Evolutionary conservation across 2,329 filamentous ascomycete genomes (phyloP).

Genomic region (Celoporthe dispersa): DNA sequence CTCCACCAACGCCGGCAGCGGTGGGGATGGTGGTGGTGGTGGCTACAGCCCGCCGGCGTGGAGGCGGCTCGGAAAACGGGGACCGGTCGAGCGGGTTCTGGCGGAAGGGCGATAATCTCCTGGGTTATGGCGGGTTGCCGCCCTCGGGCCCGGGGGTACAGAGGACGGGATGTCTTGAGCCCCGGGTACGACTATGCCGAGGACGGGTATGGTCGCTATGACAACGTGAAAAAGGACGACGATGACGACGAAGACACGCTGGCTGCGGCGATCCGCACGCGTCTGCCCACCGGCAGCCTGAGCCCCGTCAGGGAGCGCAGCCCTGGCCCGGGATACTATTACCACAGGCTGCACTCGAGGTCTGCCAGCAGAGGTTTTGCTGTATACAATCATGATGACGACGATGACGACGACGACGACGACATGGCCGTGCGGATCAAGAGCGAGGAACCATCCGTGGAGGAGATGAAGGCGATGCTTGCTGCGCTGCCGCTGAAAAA

Average conservation of each 20-base stretch:
- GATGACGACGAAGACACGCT: slow-evolving; percentile 43
- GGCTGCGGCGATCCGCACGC: slow-evolving; percentile 57
- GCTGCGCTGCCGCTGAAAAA: slow-evolving; percentile 37
- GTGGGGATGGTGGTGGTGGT: slow-evolving; percentile 38
- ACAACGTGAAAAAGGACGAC: not conserved
- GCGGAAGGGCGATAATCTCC: slow-evolving; percentile 47
- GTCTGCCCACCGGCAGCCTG: slow-evolving; percentile 58
- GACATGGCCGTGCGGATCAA: slow-evolving; percentile 21
- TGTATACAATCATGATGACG: not conserved
- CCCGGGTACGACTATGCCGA: slow-evolving; percentile 42
- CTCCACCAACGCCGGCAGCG: slow-evolving; percentile 38
- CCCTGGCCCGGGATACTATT: slow-evolving; percentile 47
- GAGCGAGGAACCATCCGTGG: slow-evolving; percentile 30
- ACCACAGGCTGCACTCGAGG: slow-evolving; percentile 13
- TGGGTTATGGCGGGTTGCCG: slow-evolving; percentile 32
- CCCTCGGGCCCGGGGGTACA: slow-evolving; percentile 27
- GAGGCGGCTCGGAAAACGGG: slow-evolving; percentile 64
- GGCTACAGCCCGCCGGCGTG: slow-evolving; percentile 65
- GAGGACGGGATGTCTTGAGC: slow-evolving; percentile 35
- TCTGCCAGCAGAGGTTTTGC: slow-evolving; percentile 17
- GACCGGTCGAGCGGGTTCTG: slow-evolving; percentile 64
- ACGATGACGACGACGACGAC: not conserved
- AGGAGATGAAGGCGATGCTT: slow-evolving; percentile 37
- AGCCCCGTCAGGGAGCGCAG: slow-evolving; percentile 59
- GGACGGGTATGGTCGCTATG: slow-evolving; percentile 29